Conservation (phyloP, 805 yeast genomes). For the Saccharomycopsis fermentans region DNA sequence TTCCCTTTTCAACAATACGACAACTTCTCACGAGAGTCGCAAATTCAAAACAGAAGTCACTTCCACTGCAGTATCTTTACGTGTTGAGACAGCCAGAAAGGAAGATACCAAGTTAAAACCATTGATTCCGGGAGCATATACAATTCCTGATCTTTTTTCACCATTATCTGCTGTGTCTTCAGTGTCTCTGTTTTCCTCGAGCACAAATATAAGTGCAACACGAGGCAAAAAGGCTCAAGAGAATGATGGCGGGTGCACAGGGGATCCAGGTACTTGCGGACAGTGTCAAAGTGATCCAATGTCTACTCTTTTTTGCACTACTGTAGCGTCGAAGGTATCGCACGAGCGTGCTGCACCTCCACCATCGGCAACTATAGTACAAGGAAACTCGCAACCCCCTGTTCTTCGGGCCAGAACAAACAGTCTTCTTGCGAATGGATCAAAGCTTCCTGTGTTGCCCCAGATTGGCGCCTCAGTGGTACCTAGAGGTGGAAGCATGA, state of each 20-base stretch:
- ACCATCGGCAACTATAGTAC: not conserved
- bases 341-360: slow-evolving; percentile 13
- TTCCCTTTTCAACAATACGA: not conserved
- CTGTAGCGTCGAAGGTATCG: slow-evolving; percentile 48
- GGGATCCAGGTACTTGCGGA: slow-evolving; percentile 78
- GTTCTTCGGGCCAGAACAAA: not conserved
- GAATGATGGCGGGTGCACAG: slow-evolving; percentile 49
- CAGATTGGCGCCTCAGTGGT: slow-evolving; percentile 1
- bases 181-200: not conserved
- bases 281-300: slow-evolving; percentile 82
- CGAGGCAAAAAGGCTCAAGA: slow-evolving; percentile 16
- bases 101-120: slow-evolving; percentile 11
- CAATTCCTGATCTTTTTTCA: not conserved
- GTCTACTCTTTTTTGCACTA: slow-evolving; percentile 81
- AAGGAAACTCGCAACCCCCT: not conserved
- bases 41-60: not conserved
- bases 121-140: not conserved
- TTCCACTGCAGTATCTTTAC: not conserved
- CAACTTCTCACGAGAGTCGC: no score
- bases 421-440: not conserved
- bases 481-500: not conserved
- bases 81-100: slow-evolving; percentile 3
- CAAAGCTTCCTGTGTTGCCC: not conserved
- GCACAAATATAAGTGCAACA: not conserved
- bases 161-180: not conserved